Conservation (phyloP, 495 filamentous ascomycete genomes). For the Tetracladium marchalianum region DNA sequence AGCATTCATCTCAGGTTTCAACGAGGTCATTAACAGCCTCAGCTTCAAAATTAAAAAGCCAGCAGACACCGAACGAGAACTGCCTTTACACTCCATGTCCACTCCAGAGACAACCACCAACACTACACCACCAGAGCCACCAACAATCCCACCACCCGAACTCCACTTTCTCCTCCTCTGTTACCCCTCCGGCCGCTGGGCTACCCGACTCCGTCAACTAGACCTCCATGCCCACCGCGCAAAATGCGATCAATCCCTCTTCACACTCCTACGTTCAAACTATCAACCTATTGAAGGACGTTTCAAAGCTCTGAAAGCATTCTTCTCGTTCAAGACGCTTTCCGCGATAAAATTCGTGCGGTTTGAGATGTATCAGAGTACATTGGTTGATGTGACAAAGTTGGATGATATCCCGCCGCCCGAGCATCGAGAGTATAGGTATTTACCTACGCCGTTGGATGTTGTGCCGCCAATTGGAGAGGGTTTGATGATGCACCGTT, state of each 20-base stretch:
- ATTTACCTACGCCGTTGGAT: constrained; percentile 8
- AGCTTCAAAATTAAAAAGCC: not conserved
- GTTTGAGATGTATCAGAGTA: constrained; percentile 7
- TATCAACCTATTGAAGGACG: constrained; percentile 1
- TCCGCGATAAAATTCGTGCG: constrained; percentile 10
- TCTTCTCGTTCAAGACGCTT: constrained; percentile 4
- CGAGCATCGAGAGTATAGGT: constrained; percentile 5
- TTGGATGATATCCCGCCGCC: constrained; percentile 9
- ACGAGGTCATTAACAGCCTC: not conserved
- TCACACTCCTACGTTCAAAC: constrained; percentile 2
- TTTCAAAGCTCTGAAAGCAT: not conserved
- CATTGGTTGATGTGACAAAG: constrained; percentile 10
- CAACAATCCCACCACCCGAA: not conserved
- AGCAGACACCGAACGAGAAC: not conserved
- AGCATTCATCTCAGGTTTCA: too few relatives aligned
- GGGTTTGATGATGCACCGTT: constrained; percentile 7
- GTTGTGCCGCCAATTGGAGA: constrained; percentile 10
- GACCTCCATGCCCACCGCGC: constrained; percentile 1
- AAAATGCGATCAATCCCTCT: constrained; percentile 4
- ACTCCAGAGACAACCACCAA: not conserved
- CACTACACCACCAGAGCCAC: not conserved
- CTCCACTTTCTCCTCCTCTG: constrained; percentile 8
- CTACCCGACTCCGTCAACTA: constrained; percentile 10
- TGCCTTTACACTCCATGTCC: not conserved
- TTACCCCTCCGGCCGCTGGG: constrained; percentile 7